These are phyloP conservation scores for Gardenia jasminoides DNA, from an alignment of 257 asterid species.

Conservation along the genomic window DNA sequence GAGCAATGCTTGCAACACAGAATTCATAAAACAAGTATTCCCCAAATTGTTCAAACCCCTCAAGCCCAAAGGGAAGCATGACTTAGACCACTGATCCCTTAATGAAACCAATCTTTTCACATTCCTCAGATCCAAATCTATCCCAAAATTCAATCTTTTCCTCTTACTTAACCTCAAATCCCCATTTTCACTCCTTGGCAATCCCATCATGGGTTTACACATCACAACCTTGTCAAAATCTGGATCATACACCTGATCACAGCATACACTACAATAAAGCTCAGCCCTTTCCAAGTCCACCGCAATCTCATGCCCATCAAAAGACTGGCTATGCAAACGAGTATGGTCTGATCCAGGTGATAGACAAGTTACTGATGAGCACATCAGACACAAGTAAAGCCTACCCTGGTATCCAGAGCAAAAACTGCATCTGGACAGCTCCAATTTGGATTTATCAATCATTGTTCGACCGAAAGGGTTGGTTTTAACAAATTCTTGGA, in stretches of 20 bases:
- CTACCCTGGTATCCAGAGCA: slow-evolving; percentile 50
- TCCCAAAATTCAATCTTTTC: slow-evolving; percentile 64
- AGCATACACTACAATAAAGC: slow-evolving; percentile 56
- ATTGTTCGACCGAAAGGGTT: slow-evolving; percentile 51
- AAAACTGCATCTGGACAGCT: slow-evolving; percentile 54
- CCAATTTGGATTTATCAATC: slow-evolving; percentile 44
- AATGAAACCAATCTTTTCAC: slow-evolving; percentile 41
- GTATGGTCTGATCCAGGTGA: slow-evolving; percentile 48
- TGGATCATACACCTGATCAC: slow-evolving; percentile 72
- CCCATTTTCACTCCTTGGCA: slow-evolving; percentile 38
- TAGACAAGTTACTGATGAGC: slow-evolving; percentile 50
- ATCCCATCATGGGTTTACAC: slow-evolving; percentile 36
- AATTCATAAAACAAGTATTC: slow-evolving; percentile 72
- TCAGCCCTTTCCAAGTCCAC: slow-evolving; percentile 67
- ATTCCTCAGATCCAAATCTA: slow-evolving; percentile 49
- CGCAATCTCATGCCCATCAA: slow-evolving; percentile 49
- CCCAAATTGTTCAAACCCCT: slow-evolving; percentile 78
- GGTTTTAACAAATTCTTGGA: slow-evolving; percentile 47
- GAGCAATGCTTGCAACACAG: slow-evolving; percentile 74
- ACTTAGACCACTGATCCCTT: slow-evolving; percentile 55
- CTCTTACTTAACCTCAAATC: slow-evolving; percentile 57
- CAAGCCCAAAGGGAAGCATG: slow-evolving; percentile 65
- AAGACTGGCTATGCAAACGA: slow-evolving; percentile 49
- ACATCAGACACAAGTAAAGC: slow-evolving; percentile 66
- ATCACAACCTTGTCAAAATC: slow-evolving; percentile 54